These are phyloP conservation scores for Flaveria sonorensis DNA, from an alignment of 129 eudicot species.

Conservation along the genomic window DNA sequence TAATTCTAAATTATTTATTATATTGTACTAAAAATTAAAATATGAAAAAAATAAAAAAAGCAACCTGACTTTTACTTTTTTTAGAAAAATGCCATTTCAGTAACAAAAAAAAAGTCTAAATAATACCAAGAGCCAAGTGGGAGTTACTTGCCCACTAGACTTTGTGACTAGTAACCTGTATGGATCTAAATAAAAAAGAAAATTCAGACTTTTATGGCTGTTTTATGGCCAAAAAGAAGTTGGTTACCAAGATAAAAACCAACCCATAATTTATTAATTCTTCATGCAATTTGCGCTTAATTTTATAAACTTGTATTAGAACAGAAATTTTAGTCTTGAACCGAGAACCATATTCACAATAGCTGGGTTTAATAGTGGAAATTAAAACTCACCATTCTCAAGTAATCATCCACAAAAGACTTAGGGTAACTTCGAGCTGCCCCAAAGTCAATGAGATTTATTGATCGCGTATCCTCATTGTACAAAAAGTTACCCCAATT, in stretches of 20 bases:
- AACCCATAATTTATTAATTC: neutral
- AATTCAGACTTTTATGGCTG: neutral
- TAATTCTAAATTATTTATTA: neutral
- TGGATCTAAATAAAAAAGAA: neutral
- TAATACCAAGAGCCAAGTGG: neutral
- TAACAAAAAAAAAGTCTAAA: neutral
- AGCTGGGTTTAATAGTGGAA: conserved; percentile 1
- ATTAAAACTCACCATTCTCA: conserved; percentile 69
- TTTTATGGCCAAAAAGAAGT: neutral
- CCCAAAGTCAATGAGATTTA: conserved; percentile 95
- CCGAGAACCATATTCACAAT: neutral
- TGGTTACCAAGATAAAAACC: neutral
- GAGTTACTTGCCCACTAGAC: conserved; percentile 5
- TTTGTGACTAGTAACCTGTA: neutral
- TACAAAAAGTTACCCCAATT: conserved; percentile 92
- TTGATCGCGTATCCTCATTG: conserved; percentile 53
- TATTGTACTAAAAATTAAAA: neutral
- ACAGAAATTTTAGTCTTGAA: neutral
- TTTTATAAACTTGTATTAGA: neutral
- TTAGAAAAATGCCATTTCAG: neutral
- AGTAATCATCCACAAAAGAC: conserved; percentile 76
- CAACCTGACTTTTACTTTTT: neutral
- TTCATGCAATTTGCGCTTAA: neutral
- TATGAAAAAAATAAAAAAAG: too few relatives aligned
- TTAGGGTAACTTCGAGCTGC: conserved; percentile 90